Conservation (phyloP, 352 stramenopile genomes). For the Globisporangium lucens region DNA sequence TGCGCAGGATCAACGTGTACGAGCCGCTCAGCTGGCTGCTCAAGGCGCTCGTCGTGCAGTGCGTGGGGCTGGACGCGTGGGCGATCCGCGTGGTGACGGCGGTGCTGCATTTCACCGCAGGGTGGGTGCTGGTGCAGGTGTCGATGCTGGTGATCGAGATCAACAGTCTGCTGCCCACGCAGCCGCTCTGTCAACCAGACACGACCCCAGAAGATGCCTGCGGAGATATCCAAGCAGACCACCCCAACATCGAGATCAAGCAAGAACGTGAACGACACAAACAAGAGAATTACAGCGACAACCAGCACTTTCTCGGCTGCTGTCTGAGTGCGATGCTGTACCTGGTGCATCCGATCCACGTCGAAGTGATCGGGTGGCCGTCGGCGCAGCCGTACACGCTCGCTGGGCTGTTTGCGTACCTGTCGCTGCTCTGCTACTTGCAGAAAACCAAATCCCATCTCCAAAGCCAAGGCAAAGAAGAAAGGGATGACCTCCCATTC, state of each 20-base stretch:
- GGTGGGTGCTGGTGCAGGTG: conserved; percentile 22
- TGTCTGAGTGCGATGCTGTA: conserved; percentile 48
- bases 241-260: background rate
- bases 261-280: background rate
- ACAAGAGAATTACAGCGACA: no score
- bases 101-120: conserved; percentile 36
- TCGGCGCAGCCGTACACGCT: conserved; percentile 69
- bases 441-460: conserved; percentile 2
- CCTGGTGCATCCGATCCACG: conserved; percentile 54
- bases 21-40: conserved; percentile 66
- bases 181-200: background rate
- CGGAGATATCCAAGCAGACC: background rate
- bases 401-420: conserved; percentile 44
- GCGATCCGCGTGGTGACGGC: conserved; percentile 41
- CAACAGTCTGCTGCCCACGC: conserved; percentile 2
- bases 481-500: background rate
- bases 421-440: conserved; percentile 34
- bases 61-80: conserved; percentile 35
- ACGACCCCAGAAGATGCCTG: background rate
- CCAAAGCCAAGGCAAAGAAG: background rate
- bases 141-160: conserved; percentile 29
- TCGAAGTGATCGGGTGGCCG: conserved; percentile 20
- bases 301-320: conserved; percentile 21
- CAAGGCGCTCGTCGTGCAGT: conserved; percentile 43
- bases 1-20: conserved; percentile 64